A percentile compares a stretch with the other conserved stretches of the same genome.
phyloP scores from a whole-genome alignment of 176 grass and related monocot genomes.

The Thinopyrum elongatum region DNA sequence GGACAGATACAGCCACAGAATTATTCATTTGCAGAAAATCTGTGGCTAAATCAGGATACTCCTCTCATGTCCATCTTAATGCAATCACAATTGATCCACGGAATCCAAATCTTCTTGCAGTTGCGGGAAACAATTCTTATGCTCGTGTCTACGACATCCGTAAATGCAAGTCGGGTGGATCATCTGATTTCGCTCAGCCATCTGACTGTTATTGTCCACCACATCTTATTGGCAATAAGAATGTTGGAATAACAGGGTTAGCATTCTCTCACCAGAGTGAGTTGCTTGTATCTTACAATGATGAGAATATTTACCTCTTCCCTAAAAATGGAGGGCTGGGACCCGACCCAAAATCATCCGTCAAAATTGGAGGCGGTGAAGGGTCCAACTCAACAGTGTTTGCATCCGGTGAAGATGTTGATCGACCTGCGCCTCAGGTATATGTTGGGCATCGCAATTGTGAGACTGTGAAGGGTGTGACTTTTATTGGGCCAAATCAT shows the following conservation, averaged over 20 bases:
- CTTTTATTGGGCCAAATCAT: constrained; percentile 80
- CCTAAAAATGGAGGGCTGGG: constrained; percentile 73
- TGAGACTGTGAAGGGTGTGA: constrained; percentile 85
- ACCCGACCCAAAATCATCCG: constrained; percentile 37
- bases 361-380: constrained; percentile 28
- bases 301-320: constrained; percentile 88
- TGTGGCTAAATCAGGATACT: constrained; percentile 31
- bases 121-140: constrained; percentile 73
- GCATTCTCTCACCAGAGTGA: constrained; percentile 80
- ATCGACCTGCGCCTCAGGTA: constrained; percentile 42
- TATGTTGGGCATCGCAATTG: constrained; percentile 71
- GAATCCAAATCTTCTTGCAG: constrained; percentile 75
- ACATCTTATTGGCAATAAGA: constrained; percentile 54
- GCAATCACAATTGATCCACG: constrained; percentile 72
- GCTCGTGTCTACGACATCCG: constrained; percentile 87
- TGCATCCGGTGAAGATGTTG: constrained; percentile 15
- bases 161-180: constrained; percentile 70
- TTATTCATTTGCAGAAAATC: constrained; percentile 56
- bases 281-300: constrained; percentile 70
- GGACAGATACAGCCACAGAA: constrained; percentile 57
- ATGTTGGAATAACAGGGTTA: constrained; percentile 82
- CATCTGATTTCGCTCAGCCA: constrained; percentile 49
- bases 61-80: constrained; percentile 51
- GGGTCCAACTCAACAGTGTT: constrained; percentile 29
- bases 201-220: constrained; percentile 63